Evolutionary conservation across 2,329 filamentous ascomycete species (phyloP), one percentile per base, ranked within the genome.

Genomic region (Spiromastix sp.): DNA sequence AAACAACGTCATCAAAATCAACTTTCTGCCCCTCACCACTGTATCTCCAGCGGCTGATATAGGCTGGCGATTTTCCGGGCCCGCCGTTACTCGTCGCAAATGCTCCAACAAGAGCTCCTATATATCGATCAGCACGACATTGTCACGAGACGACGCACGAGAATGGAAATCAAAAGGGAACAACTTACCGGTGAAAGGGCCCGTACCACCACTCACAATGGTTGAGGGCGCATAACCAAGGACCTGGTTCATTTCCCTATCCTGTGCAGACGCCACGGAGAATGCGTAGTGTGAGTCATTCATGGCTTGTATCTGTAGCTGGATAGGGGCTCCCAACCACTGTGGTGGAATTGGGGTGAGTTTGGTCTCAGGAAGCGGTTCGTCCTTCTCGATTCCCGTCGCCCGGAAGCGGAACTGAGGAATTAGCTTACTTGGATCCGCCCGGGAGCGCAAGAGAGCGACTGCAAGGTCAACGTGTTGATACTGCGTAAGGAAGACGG

Each of bases 11-110:
- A n/a, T n/a, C n/a, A n/a, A n/a, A n/a, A n/a, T n/a, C n/a, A n/a
- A n/a, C n/a, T n/a, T n/a, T n/a, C 32, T 34, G 32, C 11, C 22
- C 22, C 22, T 34, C 12, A 12, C 21, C 21, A 12, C 12, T 49
- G 42, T 71, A 72, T 38, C 51, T 57, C 68, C 70, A 72, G 13
- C 63, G 54, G 4, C 54, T 60, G 32, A 72, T 51, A 46, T 69
- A 72, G 3, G 64, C 67, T 3, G 61, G 56, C 20, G 62, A 61
- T 2, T 45, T 57, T 2, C 59, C 63, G 8, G 57, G 48, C 2
- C 59, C 59, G 1, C 68, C 70, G 42, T 74, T 74, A 18, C 54
- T 68, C 3, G 71, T 74, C 26, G 63, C 64, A 47, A 72, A 74
- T 1, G 66, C 58, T 1, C 70, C 71, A 0, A 75, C 41, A 13